Conservation (phyloP, 345 rosid species). For the Eucalyptus tenuipes region DNA sequence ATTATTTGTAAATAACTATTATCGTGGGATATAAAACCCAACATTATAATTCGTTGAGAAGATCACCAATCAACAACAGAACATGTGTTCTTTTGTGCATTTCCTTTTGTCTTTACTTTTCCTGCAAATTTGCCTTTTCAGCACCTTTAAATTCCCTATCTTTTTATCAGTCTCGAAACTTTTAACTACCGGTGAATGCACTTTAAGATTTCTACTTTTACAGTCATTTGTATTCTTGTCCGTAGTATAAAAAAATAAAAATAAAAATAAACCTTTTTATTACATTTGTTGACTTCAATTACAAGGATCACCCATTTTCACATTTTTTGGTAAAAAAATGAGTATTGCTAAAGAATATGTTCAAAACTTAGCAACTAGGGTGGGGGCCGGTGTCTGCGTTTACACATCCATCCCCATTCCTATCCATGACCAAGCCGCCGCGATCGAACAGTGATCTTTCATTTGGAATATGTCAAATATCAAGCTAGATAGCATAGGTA, state of each 20-base stretch:
- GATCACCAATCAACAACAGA: neutral
- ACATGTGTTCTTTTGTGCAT: neutral
- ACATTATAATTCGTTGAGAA: neutral
- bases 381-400: neutral
- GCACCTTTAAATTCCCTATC: neutral
- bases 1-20: neutral
- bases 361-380: neutral
- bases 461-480: neutral
- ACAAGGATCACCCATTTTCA: neutral
- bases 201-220: neutral
- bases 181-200: neutral
- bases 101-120: neutral
- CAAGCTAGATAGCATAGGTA: neutral
- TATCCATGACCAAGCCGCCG: neutral
- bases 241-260: neutral
- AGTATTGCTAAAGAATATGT: neutral
- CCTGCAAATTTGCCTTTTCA: neutral
- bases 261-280: too few species aligned
- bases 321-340: neutral
- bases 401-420: neutral
- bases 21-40: neutral
- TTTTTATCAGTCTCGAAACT: neutral
- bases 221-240: neutral
- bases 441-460: neutral
- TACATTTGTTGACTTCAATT: neutral